Evolutionary conservation across 805 yeast species (phyloP).

Genomic region (Ogataea nitratoaversa): DNA sequence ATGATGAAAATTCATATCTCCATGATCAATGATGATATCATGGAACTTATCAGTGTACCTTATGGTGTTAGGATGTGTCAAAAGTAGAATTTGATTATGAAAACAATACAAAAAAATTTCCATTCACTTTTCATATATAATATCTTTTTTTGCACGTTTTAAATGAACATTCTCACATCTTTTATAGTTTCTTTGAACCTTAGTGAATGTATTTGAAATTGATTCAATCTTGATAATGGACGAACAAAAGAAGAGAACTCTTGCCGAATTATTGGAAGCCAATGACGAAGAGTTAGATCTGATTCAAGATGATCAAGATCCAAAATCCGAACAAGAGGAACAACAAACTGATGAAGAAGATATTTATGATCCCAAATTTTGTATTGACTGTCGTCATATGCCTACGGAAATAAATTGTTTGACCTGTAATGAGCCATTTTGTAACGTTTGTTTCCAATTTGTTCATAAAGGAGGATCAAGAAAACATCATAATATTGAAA

Average conservation of each 20-base stretch:
- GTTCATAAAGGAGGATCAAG: constrained; percentile 68
- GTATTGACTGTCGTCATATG: constrained; percentile 74
- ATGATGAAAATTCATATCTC: too few relatives aligned
- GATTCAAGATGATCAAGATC: constrained; percentile 1
- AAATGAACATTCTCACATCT: too few relatives aligned
- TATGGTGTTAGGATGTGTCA: too few relatives aligned
- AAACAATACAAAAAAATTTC: too few relatives aligned
- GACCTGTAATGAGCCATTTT: constrained; percentile 63
- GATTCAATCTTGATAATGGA: constrained; percentile 1
- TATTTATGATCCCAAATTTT: constrained; percentile 37
- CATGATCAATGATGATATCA: too few relatives aligned
- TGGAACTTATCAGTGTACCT: too few relatives aligned
- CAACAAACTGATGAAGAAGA: constrained; percentile 21
- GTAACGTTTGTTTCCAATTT: constrained; percentile 65
- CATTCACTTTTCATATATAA: too few relatives aligned
- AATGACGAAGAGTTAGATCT: constrained; percentile 13
- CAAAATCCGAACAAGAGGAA: constrained; percentile 2
- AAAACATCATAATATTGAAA: constrained; percentile 37
- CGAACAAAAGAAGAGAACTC: constrained; percentile 16
- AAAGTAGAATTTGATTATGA: too few relatives aligned
- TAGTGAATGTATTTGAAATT: too few relatives aligned
- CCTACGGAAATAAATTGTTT: constrained; percentile 59
- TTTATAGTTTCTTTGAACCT: too few relatives aligned
- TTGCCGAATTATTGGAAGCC: constrained; percentile 26
- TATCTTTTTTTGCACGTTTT: too few relatives aligned